Conservation (phyloP, 108 stramenopile species). For the Bacterosira constricta region DNA sequence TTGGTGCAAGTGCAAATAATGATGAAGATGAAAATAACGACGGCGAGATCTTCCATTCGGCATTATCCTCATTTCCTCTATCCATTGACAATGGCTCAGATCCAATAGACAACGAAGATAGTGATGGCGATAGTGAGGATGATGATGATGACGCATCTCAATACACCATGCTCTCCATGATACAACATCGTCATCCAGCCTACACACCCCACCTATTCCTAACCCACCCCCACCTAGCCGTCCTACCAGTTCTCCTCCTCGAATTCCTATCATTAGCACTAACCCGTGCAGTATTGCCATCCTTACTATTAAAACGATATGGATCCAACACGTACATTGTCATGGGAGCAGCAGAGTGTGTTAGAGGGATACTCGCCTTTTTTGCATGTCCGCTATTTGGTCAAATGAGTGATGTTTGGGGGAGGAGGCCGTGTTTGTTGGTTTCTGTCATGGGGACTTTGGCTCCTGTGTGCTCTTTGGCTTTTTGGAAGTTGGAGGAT, state of each 20-base stretch:
- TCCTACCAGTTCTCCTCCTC: slow-evolving; percentile 92
- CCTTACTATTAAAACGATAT: slow-evolving; percentile 71
- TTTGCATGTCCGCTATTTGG: slow-evolving; percentile 93
- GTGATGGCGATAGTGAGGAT: not conserved
- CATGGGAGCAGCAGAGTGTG: slow-evolving; percentile 86
- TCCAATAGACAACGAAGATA: not conserved
- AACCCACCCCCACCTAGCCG: slow-evolving; percentile 60
- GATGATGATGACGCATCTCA: not conserved
- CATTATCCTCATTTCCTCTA: too few relatives aligned
- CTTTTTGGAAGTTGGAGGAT: slow-evolving; percentile 65
- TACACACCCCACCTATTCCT: not conserved
- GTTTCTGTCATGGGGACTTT: slow-evolving; percentile 92
- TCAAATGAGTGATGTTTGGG: slow-evolving; percentile 82
- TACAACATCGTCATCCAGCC: not conserved
- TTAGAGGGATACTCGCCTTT: slow-evolving; percentile 93
- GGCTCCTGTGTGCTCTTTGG: slow-evolving; percentile 88
- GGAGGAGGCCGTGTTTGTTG: slow-evolving; percentile 83
- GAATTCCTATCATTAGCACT: slow-evolving; percentile 92
- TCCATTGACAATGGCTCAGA: too few relatives aligned
- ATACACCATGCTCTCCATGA: not conserved
- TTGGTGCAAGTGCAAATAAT: not conserved
- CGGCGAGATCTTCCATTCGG: not conserved
- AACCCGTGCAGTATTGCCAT: slow-evolving; percentile 84
- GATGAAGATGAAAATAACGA: not conserved
- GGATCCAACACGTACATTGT: slow-evolving; percentile 77